Conservation (phyloP, 1,284 basidiomycete genomes). For the Apiotrichum gracile region DNA sequence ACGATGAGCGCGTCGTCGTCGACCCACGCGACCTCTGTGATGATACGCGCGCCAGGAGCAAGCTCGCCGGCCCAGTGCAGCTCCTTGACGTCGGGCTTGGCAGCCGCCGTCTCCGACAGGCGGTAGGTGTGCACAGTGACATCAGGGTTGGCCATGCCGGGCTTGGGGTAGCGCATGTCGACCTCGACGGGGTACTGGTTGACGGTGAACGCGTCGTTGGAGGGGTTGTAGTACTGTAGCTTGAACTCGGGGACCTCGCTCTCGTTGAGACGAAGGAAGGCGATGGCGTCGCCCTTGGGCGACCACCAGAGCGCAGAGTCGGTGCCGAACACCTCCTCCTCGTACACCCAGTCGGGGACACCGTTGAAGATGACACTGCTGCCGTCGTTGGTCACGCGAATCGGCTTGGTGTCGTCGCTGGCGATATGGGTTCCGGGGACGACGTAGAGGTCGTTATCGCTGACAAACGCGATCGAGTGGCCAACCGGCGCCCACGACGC, state of each 20-base stretch:
- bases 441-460: conserved; percentile 76
- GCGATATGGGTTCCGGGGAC: conserved; percentile 49
- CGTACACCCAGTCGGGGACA: conserved; percentile 95
- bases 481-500: conserved; percentile 81
- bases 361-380: conserved; percentile 84
- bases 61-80: conserved; percentile 64
- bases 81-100: conserved; percentile 55
- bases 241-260: conserved; percentile 75
- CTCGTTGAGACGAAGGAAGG: conserved; percentile 84
- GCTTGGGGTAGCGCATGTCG: conserved; percentile 61
- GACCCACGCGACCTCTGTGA: conserved; percentile 82
- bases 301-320: conserved; percentile 87
- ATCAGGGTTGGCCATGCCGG: conserved; percentile 83
- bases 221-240: conserved; percentile 87
- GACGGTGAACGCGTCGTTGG: conserved; percentile 59
- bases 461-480: conserved; percentile 72
- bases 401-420: conserved; percentile 23
- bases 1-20: conserved; percentile 67
- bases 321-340: conserved; percentile 76
- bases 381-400: conserved; percentile 76
- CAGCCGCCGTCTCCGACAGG: conserved; percentile 47
- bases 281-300: conserved; percentile 70
- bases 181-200: conserved; percentile 72
- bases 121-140: conserved; percentile 81
- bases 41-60: conserved; percentile 60